These are phyloP conservation scores for Vicia faba DNA, from an alignment of 306 rosid species.

Conservation along the genomic window DNA sequence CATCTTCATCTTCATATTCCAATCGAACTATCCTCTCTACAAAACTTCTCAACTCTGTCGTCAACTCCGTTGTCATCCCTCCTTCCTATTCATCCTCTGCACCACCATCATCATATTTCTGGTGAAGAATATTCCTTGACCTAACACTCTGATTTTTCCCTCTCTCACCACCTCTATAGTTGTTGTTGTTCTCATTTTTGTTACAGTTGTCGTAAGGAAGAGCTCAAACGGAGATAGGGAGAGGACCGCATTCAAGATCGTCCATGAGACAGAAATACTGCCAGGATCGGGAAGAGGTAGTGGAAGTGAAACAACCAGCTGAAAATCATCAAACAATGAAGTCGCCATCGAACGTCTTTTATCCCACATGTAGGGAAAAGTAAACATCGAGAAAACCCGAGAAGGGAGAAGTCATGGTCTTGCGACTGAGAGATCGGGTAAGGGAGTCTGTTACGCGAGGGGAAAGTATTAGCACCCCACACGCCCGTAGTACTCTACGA, in stretches of 20 bases:
- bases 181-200: slow-evolving; percentile 7
- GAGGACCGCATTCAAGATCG: slow-evolving; percentile 71
- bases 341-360: too few species aligned
- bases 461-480: too few species aligned
- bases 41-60: slow-evolving; percentile 63
- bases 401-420: too few species aligned
- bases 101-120: slow-evolving; percentile 34
- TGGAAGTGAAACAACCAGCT: too few species aligned
- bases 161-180: slow-evolving; percentile 31
- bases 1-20: slow-evolving; percentile 82
- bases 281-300: slow-evolving; percentile 42
- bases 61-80: slow-evolving; percentile 36
- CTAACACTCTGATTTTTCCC: slow-evolving; percentile 22
- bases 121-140: slow-evolving; percentile 51
- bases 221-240: slow-evolving; percentile 70
- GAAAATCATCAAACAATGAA: too few species aligned
- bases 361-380: too few species aligned
- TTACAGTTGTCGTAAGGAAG: too few species aligned
- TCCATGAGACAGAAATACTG: slow-evolving; percentile 76
- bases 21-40: slow-evolving; percentile 59
- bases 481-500: too few species aligned
- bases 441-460: too few species aligned
- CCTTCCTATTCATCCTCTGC: not conserved
- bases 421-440: too few species aligned
- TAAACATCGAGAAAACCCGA: too few species aligned